These are phyloP conservation scores for Tubosaeta sp. DNA, from an alignment of 768 basidiomycete species.

Conservation along the genomic window DNA sequence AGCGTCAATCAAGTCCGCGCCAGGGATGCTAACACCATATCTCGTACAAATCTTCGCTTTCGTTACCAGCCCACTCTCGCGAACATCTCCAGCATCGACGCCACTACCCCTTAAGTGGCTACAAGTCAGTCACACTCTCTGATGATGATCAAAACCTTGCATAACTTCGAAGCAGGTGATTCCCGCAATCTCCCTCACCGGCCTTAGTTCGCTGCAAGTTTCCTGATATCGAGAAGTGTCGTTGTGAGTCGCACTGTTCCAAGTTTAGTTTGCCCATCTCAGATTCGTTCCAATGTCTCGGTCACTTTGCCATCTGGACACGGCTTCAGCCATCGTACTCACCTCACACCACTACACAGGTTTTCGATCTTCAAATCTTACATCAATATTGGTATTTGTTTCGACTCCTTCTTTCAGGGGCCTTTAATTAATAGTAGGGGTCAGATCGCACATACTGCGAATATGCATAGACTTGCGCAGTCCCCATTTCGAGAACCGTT, in stretches of 20 bases:
- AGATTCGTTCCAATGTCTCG: not conserved
- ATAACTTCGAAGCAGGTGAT: not conserved
- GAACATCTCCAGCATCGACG: not conserved
- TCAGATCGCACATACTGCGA: constrained; percentile 1
- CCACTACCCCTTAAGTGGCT: constrained; percentile 2
- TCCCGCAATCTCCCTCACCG: not conserved
- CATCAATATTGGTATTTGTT: constrained; percentile 3
- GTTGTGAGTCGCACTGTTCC: not conserved
- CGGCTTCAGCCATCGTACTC: not conserved
- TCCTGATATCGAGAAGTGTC: not conserved
- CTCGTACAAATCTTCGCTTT: not conserved
- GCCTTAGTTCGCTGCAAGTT: not conserved
- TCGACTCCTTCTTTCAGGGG: not conserved
- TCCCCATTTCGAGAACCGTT: constrained; percentile 11
- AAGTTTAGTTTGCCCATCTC: not conserved
- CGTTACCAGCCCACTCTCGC: not conserved
- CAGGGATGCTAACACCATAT: not conserved
- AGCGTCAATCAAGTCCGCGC: not conserved
- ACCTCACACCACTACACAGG: not conserved
- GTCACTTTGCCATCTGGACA: not conserved
- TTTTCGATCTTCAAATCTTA: not conserved
- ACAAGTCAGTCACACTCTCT: constrained; percentile 8
- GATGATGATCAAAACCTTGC: not conserved
- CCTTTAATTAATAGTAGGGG: constrained; percentile 3
- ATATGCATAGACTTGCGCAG: constrained; percentile 13